These are phyloP conservation scores for Metschnikowia peoriensis DNA, from an alignment of 805 yeast species.

Conservation along the genomic window DNA sequence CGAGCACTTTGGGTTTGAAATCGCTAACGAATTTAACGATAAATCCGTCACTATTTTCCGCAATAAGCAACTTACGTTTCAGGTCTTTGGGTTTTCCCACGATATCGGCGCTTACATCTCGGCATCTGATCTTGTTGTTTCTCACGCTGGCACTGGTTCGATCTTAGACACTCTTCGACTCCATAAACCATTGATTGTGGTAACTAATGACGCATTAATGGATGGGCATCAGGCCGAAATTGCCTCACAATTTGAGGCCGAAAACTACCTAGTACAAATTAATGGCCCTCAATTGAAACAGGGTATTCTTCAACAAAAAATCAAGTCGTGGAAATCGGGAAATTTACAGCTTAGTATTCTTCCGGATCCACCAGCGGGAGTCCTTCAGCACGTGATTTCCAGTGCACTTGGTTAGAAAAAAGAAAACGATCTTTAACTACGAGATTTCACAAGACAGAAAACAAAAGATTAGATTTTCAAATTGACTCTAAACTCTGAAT, in stretches of 20 bases:
- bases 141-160: conserved; percentile 94
- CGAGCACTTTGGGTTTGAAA: conserved; percentile 11
- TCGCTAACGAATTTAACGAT: conserved; percentile 18
- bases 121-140: conserved; percentile 59
- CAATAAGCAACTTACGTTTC: conserved; percentile 14
- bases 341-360: conserved; percentile 6
- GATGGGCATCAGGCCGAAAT: conserved; percentile 20
- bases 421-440: not conserved
- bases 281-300: conserved; percentile 4
- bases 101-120: conserved; percentile 37
- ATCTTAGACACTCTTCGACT: conserved; percentile 71
- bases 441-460: no score
- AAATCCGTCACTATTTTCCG: conserved; percentile 14
- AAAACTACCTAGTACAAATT: conserved; percentile 9
- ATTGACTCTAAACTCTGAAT: no score
- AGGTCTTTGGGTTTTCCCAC: conserved; percentile 29
- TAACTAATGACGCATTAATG: conserved; percentile 67
- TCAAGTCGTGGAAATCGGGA: conserved; percentile 9
- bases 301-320: conserved; percentile 10
- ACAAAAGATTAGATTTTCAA: no score
- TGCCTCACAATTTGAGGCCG: conserved; percentile 15
- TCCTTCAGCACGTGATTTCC: conserved; percentile 9
- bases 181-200: conserved; percentile 59
- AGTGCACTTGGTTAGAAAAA: conserved; percentile 4
- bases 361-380: conserved; percentile 14